Evolutionary conservation across 768 basidiomycete species (phyloP).

Genomic region (Candolleomyces aberdarensis): DNA sequence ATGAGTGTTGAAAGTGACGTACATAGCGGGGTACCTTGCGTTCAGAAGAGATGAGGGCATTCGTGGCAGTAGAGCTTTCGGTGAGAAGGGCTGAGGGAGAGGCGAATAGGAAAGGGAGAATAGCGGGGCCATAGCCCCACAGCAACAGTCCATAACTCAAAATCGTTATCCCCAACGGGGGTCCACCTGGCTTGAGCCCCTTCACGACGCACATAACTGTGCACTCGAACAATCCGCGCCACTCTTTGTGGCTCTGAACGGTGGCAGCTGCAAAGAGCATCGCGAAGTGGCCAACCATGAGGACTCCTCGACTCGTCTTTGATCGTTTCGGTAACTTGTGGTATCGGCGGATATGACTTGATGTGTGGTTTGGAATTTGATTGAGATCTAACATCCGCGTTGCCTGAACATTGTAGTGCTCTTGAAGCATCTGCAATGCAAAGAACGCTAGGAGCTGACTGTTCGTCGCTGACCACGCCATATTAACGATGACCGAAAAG

Average conservation of each 20-base stretch:
- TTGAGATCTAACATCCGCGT: not conserved
- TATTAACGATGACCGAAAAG: conserved; percentile 1
- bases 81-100: no score
- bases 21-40: no score
- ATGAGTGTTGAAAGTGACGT: no score
- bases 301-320: not conserved
- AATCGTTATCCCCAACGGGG: not conserved
- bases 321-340: not conserved
- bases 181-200: conserved; percentile 1
- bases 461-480: conserved; percentile 4
- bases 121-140: conserved; percentile 1
- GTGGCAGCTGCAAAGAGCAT: not conserved
- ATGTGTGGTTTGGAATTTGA: not conserved
- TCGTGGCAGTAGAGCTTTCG: no score
- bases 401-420: no score
- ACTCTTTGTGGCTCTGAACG: not conserved
- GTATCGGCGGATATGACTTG: not conserved
- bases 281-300: not conserved
- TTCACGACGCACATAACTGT: not conserved
- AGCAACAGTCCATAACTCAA: not conserved
- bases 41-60: no score
- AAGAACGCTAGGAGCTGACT: conserved; percentile 6
- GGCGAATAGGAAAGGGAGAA: not conserved
- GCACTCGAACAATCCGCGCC: not conserved
- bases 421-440: not conserved